A percentile compares a stretch with the other conserved stretches of the same genome.
phyloP scores from a whole-genome alignment of 768 basidiomycete genomes.

The Leucocoprinus birnbaumii region DNA sequence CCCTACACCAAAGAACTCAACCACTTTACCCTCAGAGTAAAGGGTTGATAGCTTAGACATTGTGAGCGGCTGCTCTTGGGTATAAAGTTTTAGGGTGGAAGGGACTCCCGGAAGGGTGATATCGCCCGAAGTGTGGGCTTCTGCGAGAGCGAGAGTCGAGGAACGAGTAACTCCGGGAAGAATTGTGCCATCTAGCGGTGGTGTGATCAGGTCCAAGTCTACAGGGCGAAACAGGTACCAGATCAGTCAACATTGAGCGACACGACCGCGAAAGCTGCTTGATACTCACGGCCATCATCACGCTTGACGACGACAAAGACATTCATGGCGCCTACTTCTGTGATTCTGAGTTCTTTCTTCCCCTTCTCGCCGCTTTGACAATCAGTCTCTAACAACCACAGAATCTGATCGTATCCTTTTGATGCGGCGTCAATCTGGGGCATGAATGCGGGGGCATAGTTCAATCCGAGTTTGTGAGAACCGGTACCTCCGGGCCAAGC shows the following conservation, averaged over 20 bases:
- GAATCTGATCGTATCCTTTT: conserved; percentile 71
- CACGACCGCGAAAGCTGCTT: not conserved
- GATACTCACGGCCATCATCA: conserved; percentile 50
- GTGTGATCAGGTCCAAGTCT: conserved; percentile 79
- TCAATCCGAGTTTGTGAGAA: conserved; percentile 71
- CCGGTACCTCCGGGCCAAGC: conserved; percentile 70
- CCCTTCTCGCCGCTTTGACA: not conserved
- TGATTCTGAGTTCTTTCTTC: conserved; percentile 28
- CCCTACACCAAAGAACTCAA: conserved; percentile 79
- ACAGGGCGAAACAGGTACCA: not conserved
- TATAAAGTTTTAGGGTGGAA: conserved; percentile 29
- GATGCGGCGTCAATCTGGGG: conserved; percentile 65
- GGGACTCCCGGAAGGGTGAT: conserved; percentile 42
- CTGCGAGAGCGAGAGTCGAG: conserved; percentile 63
- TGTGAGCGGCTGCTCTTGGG: conserved; percentile 60
- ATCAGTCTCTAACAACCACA: conserved; percentile 72
- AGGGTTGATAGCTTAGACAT: conserved; percentile 50
- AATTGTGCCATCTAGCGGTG: conserved; percentile 83
- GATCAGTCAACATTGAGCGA: not conserved
- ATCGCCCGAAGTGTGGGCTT: conserved; percentile 50
- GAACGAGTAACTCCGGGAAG: conserved; percentile 90
- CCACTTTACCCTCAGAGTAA: conserved; percentile 49
- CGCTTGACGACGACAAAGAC: conserved; percentile 65
- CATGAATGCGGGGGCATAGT: conserved; percentile 59
- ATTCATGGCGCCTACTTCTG: conserved; percentile 79